Conservation (phyloP, 2,329 filamentous ascomycete genomes). For the Microascus cirrosus region DNA sequence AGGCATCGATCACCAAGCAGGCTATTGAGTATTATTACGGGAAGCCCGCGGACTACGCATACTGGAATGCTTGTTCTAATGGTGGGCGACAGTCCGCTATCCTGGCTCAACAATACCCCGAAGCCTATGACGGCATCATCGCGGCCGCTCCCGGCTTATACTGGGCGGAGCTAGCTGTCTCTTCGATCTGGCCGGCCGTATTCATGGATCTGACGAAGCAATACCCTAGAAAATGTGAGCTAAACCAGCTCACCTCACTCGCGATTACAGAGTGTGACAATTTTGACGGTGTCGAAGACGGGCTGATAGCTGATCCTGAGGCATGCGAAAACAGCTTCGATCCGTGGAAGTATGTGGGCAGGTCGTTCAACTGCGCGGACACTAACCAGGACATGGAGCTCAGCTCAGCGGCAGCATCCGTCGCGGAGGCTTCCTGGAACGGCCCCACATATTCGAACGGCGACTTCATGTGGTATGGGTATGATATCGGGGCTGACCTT, state of each 20-base stretch:
- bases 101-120: conserved; percentile 36
- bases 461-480: conserved; percentile 15
- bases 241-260: conserved; percentile 22
- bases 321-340: conserved; percentile 23
- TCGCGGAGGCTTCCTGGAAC: conserved; percentile 15
- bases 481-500: neutral
- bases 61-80: conserved; percentile 41
- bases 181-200: conserved; percentile 10
- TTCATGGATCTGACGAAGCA: conserved; percentile 18
- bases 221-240: conserved; percentile 27
- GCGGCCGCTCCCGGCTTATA: conserved; percentile 31
- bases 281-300: conserved; percentile 33
- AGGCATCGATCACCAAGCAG: conserved; percentile 27
- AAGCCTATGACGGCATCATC: conserved; percentile 41
- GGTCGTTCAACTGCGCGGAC: conserved; percentile 22
- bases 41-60: conserved; percentile 23
- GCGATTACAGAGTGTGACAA: conserved; percentile 35
- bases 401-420: conserved; percentile 23
- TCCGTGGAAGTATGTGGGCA: conserved; percentile 10
- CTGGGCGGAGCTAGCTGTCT: conserved; percentile 18
- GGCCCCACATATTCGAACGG: conserved; percentile 13
- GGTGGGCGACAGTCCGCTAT: conserved; percentile 45
- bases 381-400: conserved; percentile 14
- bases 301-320: conserved; percentile 30
- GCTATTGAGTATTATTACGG: conserved; percentile 28